Evolutionary conservation across 371 early-diverging fungal species (phyloP), one percentile per base, ranked within the genome.

Genomic region (Mucor irregularis): DNA sequence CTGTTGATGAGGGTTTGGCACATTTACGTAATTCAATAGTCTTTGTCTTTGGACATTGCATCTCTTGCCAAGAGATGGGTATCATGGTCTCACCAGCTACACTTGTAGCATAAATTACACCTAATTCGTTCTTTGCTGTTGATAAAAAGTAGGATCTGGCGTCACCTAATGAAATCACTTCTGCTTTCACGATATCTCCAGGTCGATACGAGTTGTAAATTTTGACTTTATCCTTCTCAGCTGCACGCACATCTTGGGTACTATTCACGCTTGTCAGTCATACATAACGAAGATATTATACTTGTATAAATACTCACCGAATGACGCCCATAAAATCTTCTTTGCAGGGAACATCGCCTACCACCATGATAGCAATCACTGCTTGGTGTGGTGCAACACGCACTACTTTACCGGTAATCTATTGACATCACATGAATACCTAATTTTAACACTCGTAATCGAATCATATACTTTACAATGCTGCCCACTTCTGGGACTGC

Each of bases 11-110:
- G n/a, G 95, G 93, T 71, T 96, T 97, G 21, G 97, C 96, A 61
- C 97, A 97, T 77, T 97, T 97, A 50, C 97, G 80, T 56, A 82
- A 82, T 64, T 96, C 97, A 30, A 92, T 80, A 0, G 76, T 81
- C 61, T 86, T 84, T 2, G 97, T 96, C 64, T 88, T 90, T 10
- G 98, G 91, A 66, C 96, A 95, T 56, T 95, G 89, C 98, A 98
- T 98, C 62, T 95, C 88, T 69, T 96, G 91, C 98, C 98, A 98
- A 28, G 93, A 93, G 40, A 96, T 87, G 2, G 98, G 98, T 34
- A 96, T 81, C 94, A 98, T 90, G 0, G 95, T 87, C 34, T 86
- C 88, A 35, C 96, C 90, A 39, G 92, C 90, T 13, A 86, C 78
- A 71, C 95, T 94, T 2, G 88, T 89, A 7, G 97, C 97, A 68